These are phyloP conservation scores for Aspergillus transmontanensis DNA, from an alignment of 2,329 filamentous ascomycete genomes.

Conservation along the genomic window DNA sequence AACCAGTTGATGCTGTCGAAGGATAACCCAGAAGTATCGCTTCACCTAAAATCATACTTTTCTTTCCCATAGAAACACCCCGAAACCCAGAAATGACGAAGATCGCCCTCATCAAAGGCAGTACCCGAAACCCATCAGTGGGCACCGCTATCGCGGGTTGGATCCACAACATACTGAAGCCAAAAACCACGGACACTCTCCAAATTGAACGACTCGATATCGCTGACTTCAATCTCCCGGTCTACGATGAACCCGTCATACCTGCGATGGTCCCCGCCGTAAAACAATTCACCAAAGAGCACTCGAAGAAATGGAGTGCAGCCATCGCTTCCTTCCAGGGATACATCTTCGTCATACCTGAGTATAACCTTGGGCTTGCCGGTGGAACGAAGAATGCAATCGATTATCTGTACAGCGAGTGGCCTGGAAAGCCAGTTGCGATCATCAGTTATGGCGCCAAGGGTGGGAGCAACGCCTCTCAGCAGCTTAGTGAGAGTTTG, in stretches of 20 bases:
- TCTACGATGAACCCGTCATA: not conserved
- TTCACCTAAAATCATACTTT: no score
- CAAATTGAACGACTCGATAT: not conserved
- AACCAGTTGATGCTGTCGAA: accelerated
- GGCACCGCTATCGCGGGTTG: not conserved
- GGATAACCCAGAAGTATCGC: no score
- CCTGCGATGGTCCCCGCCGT: not conserved
- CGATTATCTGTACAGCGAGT: no score
- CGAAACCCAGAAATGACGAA: not conserved
- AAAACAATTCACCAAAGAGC: not conserved
- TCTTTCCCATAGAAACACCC: no score
- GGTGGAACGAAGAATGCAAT: no score
- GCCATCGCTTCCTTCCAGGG: not conserved
- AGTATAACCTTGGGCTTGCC: no score
- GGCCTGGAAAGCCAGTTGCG: no score
- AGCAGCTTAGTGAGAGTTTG: no score
- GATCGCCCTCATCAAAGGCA: not conserved
- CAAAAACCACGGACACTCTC: not conserved
- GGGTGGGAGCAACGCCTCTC: no score
- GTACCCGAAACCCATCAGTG: not conserved
- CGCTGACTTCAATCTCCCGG: not conserved
- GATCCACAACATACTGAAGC: not conserved
- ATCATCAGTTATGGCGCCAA: no score
- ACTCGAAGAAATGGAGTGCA: not conserved
- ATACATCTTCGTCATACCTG: no score